phyloP scores from a whole-genome alignment of 2,329 filamentous ascomycete species.

The Helminthosporium solani region DNA sequence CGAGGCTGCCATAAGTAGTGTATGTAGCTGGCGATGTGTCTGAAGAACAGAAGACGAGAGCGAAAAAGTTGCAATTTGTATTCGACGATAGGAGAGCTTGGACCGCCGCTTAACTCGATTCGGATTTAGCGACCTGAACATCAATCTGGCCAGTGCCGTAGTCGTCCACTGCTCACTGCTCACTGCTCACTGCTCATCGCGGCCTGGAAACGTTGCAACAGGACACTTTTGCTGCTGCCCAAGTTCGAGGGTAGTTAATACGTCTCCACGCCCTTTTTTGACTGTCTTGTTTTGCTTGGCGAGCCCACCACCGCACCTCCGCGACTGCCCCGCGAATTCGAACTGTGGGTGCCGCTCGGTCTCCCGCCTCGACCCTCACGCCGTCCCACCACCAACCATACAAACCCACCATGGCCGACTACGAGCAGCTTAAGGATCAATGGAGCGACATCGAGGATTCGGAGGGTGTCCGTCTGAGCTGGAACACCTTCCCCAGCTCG shows the following conservation, averaged over 20 bases:
- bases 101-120: slow-evolving; percentile 22
- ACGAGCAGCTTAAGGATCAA: slow-evolving; percentile 89
- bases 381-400: slow-evolving; percentile 11
- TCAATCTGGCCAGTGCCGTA: slow-evolving; percentile 37
- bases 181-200: slow-evolving; percentile 13
- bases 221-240: slow-evolving; percentile 26
- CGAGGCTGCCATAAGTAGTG: slow-evolving; percentile 62
- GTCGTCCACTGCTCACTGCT: slow-evolving; percentile 19
- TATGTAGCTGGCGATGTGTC: slow-evolving; percentile 56
- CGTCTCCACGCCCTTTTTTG: too few relatives aligned
- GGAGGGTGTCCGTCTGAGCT: slow-evolving; percentile 93
- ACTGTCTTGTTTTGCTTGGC: too few relatives aligned
- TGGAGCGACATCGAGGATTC: slow-evolving; percentile 96
- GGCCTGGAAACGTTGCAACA: slow-evolving; percentile 31
- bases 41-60: slow-evolving; percentile 46
- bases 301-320: too few relatives aligned
- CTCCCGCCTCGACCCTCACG: slow-evolving; percentile 14
- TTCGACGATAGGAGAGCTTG: slow-evolving; percentile 16
- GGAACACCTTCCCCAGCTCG: slow-evolving; percentile 98
- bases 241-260: slow-evolving; percentile 16
- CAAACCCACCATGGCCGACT: slow-evolving; percentile 70
- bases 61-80: slow-evolving; percentile 36
- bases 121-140: slow-evolving; percentile 19
- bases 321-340: slow-evolving; percentile 33
- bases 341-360: slow-evolving; percentile 33